Base-by-base conservation (phyloP, 495 filamentous ascomycete genomes). In the Aspergillus ellipticus region DNA sequence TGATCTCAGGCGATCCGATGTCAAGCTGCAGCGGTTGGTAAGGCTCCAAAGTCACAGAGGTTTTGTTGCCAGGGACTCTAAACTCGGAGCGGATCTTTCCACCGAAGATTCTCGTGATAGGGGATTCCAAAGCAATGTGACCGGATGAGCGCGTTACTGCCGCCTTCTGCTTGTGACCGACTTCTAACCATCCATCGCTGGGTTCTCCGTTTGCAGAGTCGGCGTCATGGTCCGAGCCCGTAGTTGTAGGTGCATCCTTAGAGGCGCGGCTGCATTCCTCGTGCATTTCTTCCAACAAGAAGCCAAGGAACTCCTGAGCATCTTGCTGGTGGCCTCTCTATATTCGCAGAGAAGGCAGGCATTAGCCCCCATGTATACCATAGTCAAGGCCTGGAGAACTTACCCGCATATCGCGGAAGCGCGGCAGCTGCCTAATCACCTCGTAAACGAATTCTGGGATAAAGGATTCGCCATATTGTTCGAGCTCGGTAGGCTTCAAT, bases 311-410 rank as follows among this genome's bases (percentile, higher is more conserved):
- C 58, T 98, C 94, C 67, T 98, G 90, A 8, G 95, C 95, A 75
- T 98, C 94, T 78, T 98, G 92, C 66, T 98, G 94, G 55, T 97
- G 95, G 2, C 94, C 94, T 48, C 92, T 87, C 86, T 90, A 17
- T 9, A 49, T 20, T 24, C 16, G 52, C 19, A 19, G 13, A 43
- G 20, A 20, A 29, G 39, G 35, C 20, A 20, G 43, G 19, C 15
- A 37, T 28, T 11, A 52, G 39, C 13, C 8, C 16, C 45, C 16
- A 46, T 53, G 19, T 31, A 21, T 55, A 41, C 43, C 13, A 9
- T 4, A 42, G 11, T 24, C 42, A 37, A 46, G 17, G 52, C n/a
- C 16, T 42, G 4, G 57, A 26, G 13, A 47, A 74, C 83, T 69
- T 79, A 92, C 86, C 66, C 87, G 82, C 94, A 98, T 97, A 62